These are phyloP conservation scores for Penicillium subrubescens DNA, from an alignment of 495 filamentous ascomycete genomes.

Conservation along the genomic window DNA sequence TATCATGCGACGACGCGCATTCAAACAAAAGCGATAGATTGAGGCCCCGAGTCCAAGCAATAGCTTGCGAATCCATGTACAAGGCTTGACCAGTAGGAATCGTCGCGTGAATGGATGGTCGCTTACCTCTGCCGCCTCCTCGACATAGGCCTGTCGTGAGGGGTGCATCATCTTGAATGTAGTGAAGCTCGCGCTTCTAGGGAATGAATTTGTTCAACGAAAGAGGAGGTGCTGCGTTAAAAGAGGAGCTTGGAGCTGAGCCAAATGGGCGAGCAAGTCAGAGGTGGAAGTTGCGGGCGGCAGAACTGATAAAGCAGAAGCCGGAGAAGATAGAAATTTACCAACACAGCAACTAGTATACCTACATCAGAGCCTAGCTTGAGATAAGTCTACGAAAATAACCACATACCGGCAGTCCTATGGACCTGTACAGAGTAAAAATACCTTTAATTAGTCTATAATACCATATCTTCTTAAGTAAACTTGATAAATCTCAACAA, in stretches of 20 bases:
- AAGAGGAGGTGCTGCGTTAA: neutral
- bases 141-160: conserved; percentile 91
- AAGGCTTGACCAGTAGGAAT: neutral
- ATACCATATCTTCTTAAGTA: neutral
- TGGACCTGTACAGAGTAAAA: no score
- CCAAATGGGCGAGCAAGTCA: conserved; percentile 5
- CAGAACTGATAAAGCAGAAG: conserved; percentile 25
- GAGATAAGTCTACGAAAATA: neutral
- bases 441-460: no score
- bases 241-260: conserved; percentile 3
- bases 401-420: no score
- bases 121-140: conserved; percentile 81
- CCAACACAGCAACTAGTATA: neutral
- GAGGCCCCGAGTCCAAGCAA: neutral
- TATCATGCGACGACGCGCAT: neutral
- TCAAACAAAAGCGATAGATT: no score
- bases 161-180: conserved; percentile 77
- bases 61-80: neutral
- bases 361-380: neutral
- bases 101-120: conserved; percentile 1
- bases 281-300: conserved; percentile 21
- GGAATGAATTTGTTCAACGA: neutral
- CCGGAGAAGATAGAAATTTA: conserved; percentile 2
- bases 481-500: neutral
- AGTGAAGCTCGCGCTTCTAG: conserved; percentile 12